These are phyloP conservation scores for Monosporozyma solicola DNA, from an alignment of 805 yeast genomes.

Conservation along the genomic window DNA sequence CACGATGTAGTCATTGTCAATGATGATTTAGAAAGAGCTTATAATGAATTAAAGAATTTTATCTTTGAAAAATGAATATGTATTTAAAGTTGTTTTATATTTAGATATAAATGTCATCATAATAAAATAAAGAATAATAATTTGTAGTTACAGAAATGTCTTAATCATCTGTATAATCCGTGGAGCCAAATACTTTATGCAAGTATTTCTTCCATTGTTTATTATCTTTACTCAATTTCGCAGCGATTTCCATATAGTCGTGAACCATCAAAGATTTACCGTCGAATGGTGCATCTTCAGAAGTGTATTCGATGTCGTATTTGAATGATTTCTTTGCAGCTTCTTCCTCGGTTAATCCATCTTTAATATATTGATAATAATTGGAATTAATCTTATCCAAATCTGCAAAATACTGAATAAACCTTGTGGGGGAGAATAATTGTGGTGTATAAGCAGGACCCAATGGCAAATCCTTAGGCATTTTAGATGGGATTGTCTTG, in stretches of 20 bases:
- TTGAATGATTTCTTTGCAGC: constrained; percentile 38
- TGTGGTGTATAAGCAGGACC: constrained; percentile 78
- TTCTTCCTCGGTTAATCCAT: constrained; percentile 55
- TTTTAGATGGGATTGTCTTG: constrained; percentile 51
- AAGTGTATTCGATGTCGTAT: constrained; percentile 60
- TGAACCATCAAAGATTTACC: constrained; percentile 49
- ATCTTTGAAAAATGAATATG: constrained; percentile 38
- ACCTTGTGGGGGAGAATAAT: constrained; percentile 61
- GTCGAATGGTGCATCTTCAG: constrained; percentile 49
- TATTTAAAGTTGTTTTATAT: not conserved
- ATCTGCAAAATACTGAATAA: constrained; percentile 69
- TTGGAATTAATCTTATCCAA: constrained; percentile 39
- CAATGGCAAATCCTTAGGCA: constrained; percentile 43
- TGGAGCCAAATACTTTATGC: constrained; percentile 51
- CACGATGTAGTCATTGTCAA: constrained; percentile 86
- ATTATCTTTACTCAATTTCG: constrained; percentile 42
- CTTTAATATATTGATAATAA: constrained; percentile 37
- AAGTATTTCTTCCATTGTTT: constrained; percentile 49
- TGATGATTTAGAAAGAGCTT: constrained; percentile 86
- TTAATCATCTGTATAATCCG: constrained; percentile 48
- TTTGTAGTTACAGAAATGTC: not conserved
- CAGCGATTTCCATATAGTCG: constrained; percentile 54
- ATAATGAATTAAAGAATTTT: constrained; percentile 68
- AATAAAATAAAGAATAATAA: not conserved
- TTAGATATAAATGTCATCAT: not conserved